Percentiles rank a stretch among this genome's conserved stretches.
Conservation (phyloP, 768 basidiomycete genomes). For the Trametes sanguinea region DNA sequence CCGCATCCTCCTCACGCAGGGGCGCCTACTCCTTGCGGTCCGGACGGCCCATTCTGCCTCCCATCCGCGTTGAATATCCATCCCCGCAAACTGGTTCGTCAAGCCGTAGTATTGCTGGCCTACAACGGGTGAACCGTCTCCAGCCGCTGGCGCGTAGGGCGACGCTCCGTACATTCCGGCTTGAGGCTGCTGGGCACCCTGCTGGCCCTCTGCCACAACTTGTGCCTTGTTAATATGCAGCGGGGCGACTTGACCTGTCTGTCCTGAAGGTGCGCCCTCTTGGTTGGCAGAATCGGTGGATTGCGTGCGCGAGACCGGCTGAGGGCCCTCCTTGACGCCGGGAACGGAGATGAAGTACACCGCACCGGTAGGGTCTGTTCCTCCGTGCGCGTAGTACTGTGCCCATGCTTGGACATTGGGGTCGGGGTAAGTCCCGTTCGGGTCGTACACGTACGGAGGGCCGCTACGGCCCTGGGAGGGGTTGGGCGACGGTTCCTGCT, state of each 20-base stretch:
- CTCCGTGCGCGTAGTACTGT: slow-evolving; percentile 81
- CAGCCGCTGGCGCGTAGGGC: slow-evolving; percentile 20
- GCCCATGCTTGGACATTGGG: slow-evolving; percentile 87
- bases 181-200: slow-evolving; percentile 2
- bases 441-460: slow-evolving; percentile 61
- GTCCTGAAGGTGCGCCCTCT: background rate
- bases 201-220: slow-evolving; percentile 10
- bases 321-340: slow-evolving; percentile 56
- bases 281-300: slow-evolving; percentile 3
- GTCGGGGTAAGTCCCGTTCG: slow-evolving; percentile 68
- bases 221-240: slow-evolving; percentile 19
- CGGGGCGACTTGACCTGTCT: slow-evolving; percentile 1
- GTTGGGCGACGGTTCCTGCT: slow-evolving; percentile 37
- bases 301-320: slow-evolving; percentile 12
- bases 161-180: slow-evolving; percentile 26
- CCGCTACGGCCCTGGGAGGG: slow-evolving; percentile 35
- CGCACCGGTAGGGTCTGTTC: slow-evolving; percentile 68
- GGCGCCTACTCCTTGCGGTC: slow-evolving; percentile 29
- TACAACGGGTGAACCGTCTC: slow-evolving; percentile 7
- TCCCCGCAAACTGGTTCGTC: slow-evolving; percentile 28
- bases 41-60: slow-evolving; percentile 17
- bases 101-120: slow-evolving; percentile 26
- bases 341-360: slow-evolving; percentile 83
- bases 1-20: slow-evolving; percentile 24
- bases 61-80: slow-evolving; percentile 29